Base-by-base conservation (phyloP, 495 filamentous ascomycete species). In the Podospora pseudopauciseta region DNA sequence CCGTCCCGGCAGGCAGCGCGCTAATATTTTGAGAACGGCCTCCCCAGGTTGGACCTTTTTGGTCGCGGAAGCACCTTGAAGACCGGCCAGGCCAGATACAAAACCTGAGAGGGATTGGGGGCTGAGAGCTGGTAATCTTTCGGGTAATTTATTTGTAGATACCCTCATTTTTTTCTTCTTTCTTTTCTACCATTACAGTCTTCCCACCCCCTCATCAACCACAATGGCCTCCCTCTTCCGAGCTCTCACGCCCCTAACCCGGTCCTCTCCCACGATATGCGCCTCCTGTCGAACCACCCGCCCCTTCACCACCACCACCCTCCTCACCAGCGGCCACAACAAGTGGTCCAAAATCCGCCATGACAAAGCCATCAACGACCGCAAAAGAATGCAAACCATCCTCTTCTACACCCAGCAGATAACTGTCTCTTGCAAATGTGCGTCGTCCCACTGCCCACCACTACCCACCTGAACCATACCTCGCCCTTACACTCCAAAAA, bases 321-420 rank as follows among this genome's bases (percentile, higher is more conserved):
- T 70, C 5, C 70, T 82, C 6, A 78, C 78, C 34, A 91, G 91
- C 58, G 93, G 94, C 44, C 92, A 97, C 79, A 97, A 87, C 76
- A 88, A 90, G 75, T 99, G 95, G 95, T 91, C 92, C 49, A 95
- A 94, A 70, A 97, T 97, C 79, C 91, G 88, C 71, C 96, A 99
- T 76, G 92, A 94, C 80, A 99, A 99, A 78, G 91, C 86, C 54
- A 90, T 87, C 71, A 87, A 87, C 69, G 94, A 97, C 79, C 76
- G 76, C 15, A 82, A 82, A 70, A 90, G 86, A 73, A 86, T 77
- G 65, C 71, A 77, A 18, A 71, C 80, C 65, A 80, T 87, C 9
- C 77, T 72, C 23, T 55, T 70, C 30, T 80, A 86, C 70, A 65
- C 83, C 53, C 78, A 86, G 60, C 79, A 83, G 66, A 83, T 92